Evolutionary conservation across 495 filamentous ascomycete species (phyloP), one percentile per base, ranked within the genome.

Genomic region (Astrocystis sublimbata): DNA sequence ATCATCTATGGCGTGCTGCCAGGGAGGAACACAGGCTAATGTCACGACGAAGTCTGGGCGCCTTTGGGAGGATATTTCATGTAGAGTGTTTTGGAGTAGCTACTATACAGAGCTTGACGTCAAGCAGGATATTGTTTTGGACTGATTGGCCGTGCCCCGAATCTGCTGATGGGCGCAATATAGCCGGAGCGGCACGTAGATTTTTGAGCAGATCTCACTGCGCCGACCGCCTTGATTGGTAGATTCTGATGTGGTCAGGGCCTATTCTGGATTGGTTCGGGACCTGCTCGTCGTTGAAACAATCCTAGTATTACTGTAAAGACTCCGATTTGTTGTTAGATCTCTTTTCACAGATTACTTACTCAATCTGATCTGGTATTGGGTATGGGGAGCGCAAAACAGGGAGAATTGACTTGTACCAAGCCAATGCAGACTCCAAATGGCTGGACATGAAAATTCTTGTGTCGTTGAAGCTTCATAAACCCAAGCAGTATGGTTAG

Each of bases 11-110:
- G 38, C 53, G 24, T 56, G 36, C 53, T 56, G 24, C n/a, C 36
- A 15, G 31, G 8, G 36, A 17, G 9, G 19, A 6, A 19, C 38
- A 21, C 61, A 64, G 55, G 68, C 66, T 54, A 71, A 58, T 68
- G 54, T 46, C 42, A 10, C 4, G 58, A 60, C 60, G 55, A 63
- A 64, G 66, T 21, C 61, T 56, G 45, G 17, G 17, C 63, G 65
- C 65, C 62, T 64, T n/a, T n/a, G n/a, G n/a, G 66, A 45, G 31
- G 40, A 12, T 41, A 24, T 31, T 57, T 57, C 54, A 57, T 17
- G 45, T 57, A 57, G 35, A 57, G 54, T 57, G 54, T 5, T 33
- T 31, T 33, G 7, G 38, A 28, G 38, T 45, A 19, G 24, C 33
- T 45, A n/a, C 24, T n/a, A 19, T 21, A 43, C 13, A 43, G 7